Evolutionary conservation across 805 yeast genomes (phyloP).

Genomic region (Candida ponderosae): DNA sequence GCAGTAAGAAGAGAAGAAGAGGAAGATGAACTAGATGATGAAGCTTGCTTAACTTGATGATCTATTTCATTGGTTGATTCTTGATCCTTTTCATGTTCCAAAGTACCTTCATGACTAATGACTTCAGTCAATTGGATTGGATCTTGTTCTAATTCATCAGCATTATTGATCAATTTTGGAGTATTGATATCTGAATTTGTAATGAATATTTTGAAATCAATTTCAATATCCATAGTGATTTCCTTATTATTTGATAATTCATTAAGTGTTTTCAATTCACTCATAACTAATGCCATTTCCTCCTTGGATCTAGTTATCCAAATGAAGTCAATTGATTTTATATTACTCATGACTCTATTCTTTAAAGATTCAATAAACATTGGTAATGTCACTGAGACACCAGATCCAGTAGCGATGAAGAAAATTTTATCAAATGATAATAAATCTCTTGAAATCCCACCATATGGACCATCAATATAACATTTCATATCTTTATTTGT

Average conservation of each 20-base stretch:
- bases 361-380: slow-evolving; percentile 22
- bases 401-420: slow-evolving; percentile 41
- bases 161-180: background rate
- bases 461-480: slow-evolving; percentile 50
- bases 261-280: no score
- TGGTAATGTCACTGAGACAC: slow-evolving; percentile 43
- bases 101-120: no score
- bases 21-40: slow-evolving; percentile 13
- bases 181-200: slow-evolving; percentile 19
- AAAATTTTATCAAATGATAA: slow-evolving; percentile 35
- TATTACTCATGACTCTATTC: slow-evolving; percentile 6
- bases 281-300: no score
- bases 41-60: slow-evolving; percentile 2
- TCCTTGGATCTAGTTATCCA: slow-evolving; percentile 28
- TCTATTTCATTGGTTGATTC: background rate
- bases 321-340: slow-evolving; percentile 26
- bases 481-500: slow-evolving; percentile 22
- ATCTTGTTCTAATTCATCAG: slow-evolving; percentile 8
- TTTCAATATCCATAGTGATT: slow-evolving; percentile 18
- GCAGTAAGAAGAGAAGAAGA: slow-evolving; percentile 13
- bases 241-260: no score
- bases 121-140: background rate
- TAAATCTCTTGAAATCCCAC: slow-evolving; percentile 40
- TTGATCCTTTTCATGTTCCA: background rate
- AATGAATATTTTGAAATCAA: slow-evolving; percentile 18